These are phyloP conservation scores for Moesziomyces sp. DNA, from an alignment of 1,284 basidiomycete species.

Conservation along the genomic window DNA sequence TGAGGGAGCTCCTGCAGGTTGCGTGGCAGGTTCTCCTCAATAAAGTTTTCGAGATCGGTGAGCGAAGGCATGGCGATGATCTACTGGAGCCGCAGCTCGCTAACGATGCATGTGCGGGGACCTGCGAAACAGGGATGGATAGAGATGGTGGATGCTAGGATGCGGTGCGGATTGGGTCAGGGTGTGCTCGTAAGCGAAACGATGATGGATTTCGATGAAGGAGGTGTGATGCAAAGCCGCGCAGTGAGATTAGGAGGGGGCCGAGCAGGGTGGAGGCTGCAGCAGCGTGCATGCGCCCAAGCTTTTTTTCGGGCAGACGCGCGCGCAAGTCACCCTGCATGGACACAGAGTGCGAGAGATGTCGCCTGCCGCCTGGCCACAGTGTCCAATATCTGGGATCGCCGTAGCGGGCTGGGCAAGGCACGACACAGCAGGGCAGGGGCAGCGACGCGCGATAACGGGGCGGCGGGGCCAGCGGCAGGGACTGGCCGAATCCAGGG, in stretches of 20 bases:
- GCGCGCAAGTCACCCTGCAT: slow-evolving; percentile 32
- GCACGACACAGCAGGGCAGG: not conserved
- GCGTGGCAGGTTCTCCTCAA: slow-evolving; percentile 52
- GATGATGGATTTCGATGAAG: not conserved
- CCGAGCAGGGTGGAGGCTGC: not conserved
- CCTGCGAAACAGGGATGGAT: too few relatives aligned
- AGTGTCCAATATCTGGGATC: too few relatives aligned
- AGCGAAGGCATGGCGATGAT: slow-evolving; percentile 51
- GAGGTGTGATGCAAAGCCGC: not conserved
- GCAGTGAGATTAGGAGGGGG: not conserved
- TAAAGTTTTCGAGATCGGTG: slow-evolving; percentile 58
- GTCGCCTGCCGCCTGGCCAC: not conserved
- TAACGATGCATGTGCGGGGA: not conserved
- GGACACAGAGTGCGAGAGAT: not conserved
- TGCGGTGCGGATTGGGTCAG: not conserved
- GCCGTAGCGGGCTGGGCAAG: too few relatives aligned
- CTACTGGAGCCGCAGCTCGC: slow-evolving; percentile 1
- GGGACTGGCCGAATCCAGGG: slow-evolving; percentile 8
- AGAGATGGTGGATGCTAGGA: not conserved
- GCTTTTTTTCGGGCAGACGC: slow-evolving; percentile 7
- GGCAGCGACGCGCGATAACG: not conserved
- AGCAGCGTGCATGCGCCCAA: slow-evolving; percentile 4
- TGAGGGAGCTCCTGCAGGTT: slow-evolving; percentile 57
- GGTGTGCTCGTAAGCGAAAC: not conserved
- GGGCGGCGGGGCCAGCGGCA: too few relatives aligned